Base-by-base conservation (phyloP, 2,329 filamentous ascomycete species). In the Aspergillus aculeatinus region DNA sequence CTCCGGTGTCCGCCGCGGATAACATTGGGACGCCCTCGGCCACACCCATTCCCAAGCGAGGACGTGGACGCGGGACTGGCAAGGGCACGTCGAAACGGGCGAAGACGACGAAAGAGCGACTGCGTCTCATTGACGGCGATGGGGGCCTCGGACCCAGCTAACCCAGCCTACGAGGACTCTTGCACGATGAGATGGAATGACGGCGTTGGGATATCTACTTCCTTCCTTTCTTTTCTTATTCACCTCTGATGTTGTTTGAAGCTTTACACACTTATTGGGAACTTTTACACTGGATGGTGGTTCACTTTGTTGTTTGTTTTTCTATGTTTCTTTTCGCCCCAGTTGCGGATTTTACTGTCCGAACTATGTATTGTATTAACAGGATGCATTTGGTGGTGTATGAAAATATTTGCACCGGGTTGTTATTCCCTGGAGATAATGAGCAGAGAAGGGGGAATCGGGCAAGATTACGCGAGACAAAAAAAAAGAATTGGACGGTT, bases 1-100 rank as follows among this genome's bases (percentile, higher is more conserved):
- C 95, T 1, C 93, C 92, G 0, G 84, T 89, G 11, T 86, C 87
- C 53, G 79, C 75, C 4, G 78, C 78, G 47, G 82, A 84, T 16
- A 73, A 75, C 21, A 73, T 83, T 35, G 72, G 76, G 67, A 71
- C 76, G 47, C 72, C 76, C 14, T 65, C 71, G n/a, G 67, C 71
- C 21, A 71, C 67, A 9, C 67, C 71, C 1, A 63, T 58, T 73
- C 82, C 72, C 81, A 85, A 77, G 86, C 89, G 80, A 83, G 87
- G 74, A 78, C 79, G 70, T 70, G 74, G 79, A 59, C 84, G 83
- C 60, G 86, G 81, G 59, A 73, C 72, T 2, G 76, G 81, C 59
- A 88, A 88, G 63, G 78, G 79, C 39, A 81, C 82, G 42, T 82
- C 83, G 12, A 88, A 85, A 74, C 88, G 86, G 70, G 79, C 83